Conservation (phyloP, 495 filamentous ascomycete species). For the Hypoxylon trugodes region DNA sequence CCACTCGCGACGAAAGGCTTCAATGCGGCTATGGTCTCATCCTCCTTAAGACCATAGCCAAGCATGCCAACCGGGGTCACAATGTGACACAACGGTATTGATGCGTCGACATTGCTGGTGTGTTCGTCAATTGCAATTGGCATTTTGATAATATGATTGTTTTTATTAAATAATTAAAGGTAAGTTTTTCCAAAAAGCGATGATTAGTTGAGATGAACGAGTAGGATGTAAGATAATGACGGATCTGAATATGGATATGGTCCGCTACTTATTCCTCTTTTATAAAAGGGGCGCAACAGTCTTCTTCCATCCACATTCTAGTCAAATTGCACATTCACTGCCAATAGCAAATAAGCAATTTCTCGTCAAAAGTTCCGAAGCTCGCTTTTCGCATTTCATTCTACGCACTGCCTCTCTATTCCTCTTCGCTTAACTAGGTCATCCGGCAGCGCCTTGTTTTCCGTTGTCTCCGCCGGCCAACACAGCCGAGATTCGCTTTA, state of each 20-base stretch:
- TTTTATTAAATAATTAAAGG: not conserved
- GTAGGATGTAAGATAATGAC: no score
- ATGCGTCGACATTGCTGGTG: slow-evolving; percentile 10
- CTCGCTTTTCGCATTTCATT: slow-evolving; percentile 16
- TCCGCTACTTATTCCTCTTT: slow-evolving; percentile 20
- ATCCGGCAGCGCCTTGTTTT: slow-evolving; percentile 1
- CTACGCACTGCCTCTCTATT: slow-evolving; percentile 5
- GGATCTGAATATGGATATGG: not conserved
- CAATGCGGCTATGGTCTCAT: slow-evolving; percentile 38
- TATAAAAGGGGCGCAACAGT: not conserved
- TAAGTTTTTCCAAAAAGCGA: not conserved
- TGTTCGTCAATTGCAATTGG: slow-evolving; percentile 5
- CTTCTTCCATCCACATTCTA: slow-evolving; percentile 1
- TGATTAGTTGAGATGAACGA: not conserved
- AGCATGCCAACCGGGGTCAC: slow-evolving; percentile 60
- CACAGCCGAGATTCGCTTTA: slow-evolving; percentile 27
- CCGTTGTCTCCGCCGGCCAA: not conserved
- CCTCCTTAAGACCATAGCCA: slow-evolving; percentile 56
- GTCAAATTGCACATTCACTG: slow-evolving; percentile 12
- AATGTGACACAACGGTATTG: slow-evolving; percentile 46
- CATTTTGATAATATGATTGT: slow-evolving; percentile 11
- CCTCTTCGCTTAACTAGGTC: not conserved
- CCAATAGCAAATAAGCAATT: slow-evolving; percentile 11
- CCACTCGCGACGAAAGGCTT: slow-evolving; percentile 39
- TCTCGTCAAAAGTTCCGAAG: slow-evolving; percentile 12